Evolutionary conservation across 2,329 filamentous ascomycete genomes (phyloP).

Genomic region (Fusarium paranaense): DNA sequence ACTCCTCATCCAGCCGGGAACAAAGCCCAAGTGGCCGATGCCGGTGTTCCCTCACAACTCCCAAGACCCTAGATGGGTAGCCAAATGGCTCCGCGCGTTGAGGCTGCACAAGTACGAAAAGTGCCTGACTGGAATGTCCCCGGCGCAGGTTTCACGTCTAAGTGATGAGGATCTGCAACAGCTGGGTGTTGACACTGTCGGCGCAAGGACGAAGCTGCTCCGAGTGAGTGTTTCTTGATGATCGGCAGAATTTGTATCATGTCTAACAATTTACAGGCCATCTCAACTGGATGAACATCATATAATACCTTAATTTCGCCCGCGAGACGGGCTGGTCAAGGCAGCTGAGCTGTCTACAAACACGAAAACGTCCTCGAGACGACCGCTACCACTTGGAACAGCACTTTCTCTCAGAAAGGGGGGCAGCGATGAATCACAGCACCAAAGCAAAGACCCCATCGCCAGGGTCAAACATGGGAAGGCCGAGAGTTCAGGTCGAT

Average conservation of each 20-base stretch:
- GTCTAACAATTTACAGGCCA: conserved; percentile 34
- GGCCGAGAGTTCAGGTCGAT: conserved; percentile 3
- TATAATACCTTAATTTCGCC: background rate
- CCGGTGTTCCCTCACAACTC: conserved; percentile 38
- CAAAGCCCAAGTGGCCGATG: conserved; percentile 41
- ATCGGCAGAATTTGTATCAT: background rate
- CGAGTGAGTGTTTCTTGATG: conserved; percentile 27
- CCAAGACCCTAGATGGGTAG: conserved; percentile 40
- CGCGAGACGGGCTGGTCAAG: conserved; percentile 24
- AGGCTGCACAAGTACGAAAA: conserved; percentile 43
- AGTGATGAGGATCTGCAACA: conserved; percentile 37
- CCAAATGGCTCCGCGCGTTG: conserved; percentile 43
- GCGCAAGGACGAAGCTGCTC: conserved; percentile 42
- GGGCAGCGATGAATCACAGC: background rate
- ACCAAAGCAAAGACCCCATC: background rate
- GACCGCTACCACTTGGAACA: conserved; percentile 2
- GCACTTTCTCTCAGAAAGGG: conserved; percentile 2
- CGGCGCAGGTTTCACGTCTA: conserved; percentile 32
- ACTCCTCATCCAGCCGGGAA: conserved; percentile 38
- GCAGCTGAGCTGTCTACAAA: background rate
- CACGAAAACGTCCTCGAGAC: background rate
- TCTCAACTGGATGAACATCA: conserved; percentile 29
- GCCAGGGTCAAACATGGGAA: background rate
- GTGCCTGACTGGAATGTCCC: conserved; percentile 38
- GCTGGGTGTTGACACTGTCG: conserved; percentile 42